A percentile compares a stretch with the other conserved stretches of the same genome.
phyloP scores from a whole-genome alignment of 1,284 basidiomycete species.

The Kwoniella shivajii region DNA sequence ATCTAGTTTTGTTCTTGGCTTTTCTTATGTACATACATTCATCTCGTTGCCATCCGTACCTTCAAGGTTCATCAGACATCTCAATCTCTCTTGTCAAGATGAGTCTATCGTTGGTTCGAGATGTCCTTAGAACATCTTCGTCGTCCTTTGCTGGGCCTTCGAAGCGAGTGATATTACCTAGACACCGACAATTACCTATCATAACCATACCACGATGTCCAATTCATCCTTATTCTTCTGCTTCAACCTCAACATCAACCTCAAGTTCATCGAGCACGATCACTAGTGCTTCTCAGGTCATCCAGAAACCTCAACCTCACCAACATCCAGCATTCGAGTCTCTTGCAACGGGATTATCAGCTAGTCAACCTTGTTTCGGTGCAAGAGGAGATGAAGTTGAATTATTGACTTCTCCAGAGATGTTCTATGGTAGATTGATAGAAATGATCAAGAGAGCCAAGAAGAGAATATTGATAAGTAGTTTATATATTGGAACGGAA shows the following conservation, averaged over 20 bases:
- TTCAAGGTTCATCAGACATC: too few species aligned
- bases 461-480: slow-evolving; percentile 79
- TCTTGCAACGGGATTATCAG: slow-evolving; percentile 31
- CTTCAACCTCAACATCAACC: neutral
- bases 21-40: neutral
- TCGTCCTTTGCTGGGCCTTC: slow-evolving; percentile 6
- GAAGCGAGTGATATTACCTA: neutral
- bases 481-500: slow-evolving; percentile 74
- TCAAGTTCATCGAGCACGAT: neutral
- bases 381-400: slow-evolving; percentile 52
- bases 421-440: slow-evolving; percentile 56
- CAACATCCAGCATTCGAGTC: slow-evolving; percentile 34
- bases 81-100: neutral
- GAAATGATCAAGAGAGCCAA: slow-evolving; percentile 72
- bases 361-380: slow-evolving; percentile 54
- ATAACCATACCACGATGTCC: neutral
- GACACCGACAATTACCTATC: neutral
- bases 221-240: neutral
- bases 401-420: slow-evolving; percentile 52
- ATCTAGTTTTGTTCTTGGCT: neutral
- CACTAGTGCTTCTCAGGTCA: neutral
- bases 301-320: slow-evolving; percentile 24
- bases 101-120: slow-evolving; percentile 7
- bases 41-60: too few species aligned
- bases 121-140: neutral